These are phyloP conservation scores for Pseudozyma pruni DNA, from an alignment of 1,284 basidiomycete species.

Conservation along the genomic window DNA sequence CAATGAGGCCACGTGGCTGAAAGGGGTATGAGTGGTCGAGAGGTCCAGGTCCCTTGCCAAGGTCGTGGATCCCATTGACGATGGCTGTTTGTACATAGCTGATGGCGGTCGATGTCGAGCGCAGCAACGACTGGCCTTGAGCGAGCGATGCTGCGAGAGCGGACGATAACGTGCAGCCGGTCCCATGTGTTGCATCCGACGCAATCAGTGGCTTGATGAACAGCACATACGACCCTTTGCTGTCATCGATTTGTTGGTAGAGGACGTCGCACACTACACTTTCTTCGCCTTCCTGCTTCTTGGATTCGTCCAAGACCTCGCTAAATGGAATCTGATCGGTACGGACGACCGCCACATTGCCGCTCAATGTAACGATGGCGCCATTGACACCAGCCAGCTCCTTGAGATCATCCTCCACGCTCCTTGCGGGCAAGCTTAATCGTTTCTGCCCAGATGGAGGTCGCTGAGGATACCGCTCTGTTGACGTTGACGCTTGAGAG, in stretches of 20 bases:
- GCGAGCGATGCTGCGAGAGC: slow-evolving; percentile 80
- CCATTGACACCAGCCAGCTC: slow-evolving; percentile 36
- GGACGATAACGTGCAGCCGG: slow-evolving; percentile 89
- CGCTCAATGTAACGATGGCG: slow-evolving; percentile 17
- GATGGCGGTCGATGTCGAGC: slow-evolving; percentile 75
- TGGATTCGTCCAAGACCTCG: slow-evolving; percentile 16
- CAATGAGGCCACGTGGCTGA: slow-evolving; percentile 55
- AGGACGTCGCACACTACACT: slow-evolving; percentile 80
- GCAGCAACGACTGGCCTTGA: slow-evolving; percentile 73
- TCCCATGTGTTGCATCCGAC: slow-evolving; percentile 77
- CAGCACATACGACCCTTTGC: slow-evolving; percentile 62
- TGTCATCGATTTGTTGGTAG: slow-evolving; percentile 68
- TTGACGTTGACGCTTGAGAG: not conserved
- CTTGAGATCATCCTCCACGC: slow-evolving; percentile 9
- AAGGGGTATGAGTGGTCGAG: slow-evolving; percentile 84
- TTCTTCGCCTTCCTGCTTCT: not conserved
- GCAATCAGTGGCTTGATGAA: slow-evolving; percentile 54
- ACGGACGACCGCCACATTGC: slow-evolving; percentile 34
- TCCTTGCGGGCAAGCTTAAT: not conserved
- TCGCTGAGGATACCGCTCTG: slow-evolving; percentile 26
- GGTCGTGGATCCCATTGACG: slow-evolving; percentile 73
- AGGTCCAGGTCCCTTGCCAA: slow-evolving; percentile 85
- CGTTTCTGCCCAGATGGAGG: not conserved
- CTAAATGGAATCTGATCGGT: slow-evolving; percentile 41
- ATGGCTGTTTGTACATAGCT: slow-evolving; percentile 83